Base-by-base conservation (phyloP, 495 filamentous ascomycete species). In the Aspergillus sclerotioniger region DNA sequence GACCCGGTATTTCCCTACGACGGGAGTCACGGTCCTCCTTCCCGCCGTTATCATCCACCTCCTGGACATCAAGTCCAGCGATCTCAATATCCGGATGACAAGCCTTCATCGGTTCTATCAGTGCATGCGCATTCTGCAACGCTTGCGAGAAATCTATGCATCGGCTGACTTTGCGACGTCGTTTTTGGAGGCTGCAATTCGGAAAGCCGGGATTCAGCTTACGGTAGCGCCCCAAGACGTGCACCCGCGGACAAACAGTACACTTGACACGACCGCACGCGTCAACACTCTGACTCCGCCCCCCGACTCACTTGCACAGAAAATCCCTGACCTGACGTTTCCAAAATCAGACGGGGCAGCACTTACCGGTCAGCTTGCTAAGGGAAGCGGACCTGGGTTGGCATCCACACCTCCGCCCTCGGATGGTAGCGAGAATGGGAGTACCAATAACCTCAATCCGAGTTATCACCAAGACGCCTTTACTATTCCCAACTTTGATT, bases 31-130 rank as follows among this genome's bases (percentile, higher is more conserved):
- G 0, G 90, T 95, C 9, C 83, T 96, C 10, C 83, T 96, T 5
- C 91, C 91, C 3, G 91, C 91, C 12, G 90, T 95, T 69, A 95
- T 96, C 60, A 92, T 95, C 54, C 90, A 96, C 65, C 79, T 96
- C 17, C 82, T 96, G 3, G 90, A 95, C 65, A 92, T 94, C 78
- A 95, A 92, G 65, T 88, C 86, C 39, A 86, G 81, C 44, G 82
- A 90, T 56, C 82, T 82, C 16, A 83, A 81, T 47, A 83, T 88
- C 15, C 80, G 89, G 20, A 82, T 85, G 57, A 74, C 83, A 33
- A 89, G 87, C 55, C 77, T 89, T 49, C 82, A 86, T 50, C 88
- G 90, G 50, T 96, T 95, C 75, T 86, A 84, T 66, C 82, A 90
- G 66, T 94, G 91, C 76, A 92, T 94, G 87, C 82, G 83, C 39